These are phyloP conservation scores for Cryptosporidium sp. DNA, from an alignment of 169 alveolate species.

Conservation along the genomic window DNA sequence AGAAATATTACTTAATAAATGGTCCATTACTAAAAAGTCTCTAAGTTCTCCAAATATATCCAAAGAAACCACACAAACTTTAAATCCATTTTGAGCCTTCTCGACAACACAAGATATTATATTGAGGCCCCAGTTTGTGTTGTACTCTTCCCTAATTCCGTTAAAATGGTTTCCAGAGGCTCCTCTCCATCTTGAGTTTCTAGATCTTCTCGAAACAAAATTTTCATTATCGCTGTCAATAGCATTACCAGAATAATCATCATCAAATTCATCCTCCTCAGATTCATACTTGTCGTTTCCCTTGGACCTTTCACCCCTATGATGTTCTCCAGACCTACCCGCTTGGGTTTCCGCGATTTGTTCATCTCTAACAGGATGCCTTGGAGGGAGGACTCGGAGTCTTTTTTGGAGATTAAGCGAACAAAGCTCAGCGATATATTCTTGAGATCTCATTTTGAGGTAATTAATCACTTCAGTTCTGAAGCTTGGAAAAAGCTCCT, in stretches of 20 bases:
- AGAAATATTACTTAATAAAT: background rate
- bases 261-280: slow-evolving; percentile 11
- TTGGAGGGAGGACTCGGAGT: slow-evolving; percentile 46
- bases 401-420: slow-evolving; percentile 29
- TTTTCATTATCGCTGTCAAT: slow-evolving; percentile 7
- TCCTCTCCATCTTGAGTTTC: slow-evolving; percentile 5
- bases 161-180: background rate
- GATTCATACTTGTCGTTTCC: background rate
- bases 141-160: slow-evolving; percentile 4
- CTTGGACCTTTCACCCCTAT: background rate
- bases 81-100: slow-evolving; percentile 63
- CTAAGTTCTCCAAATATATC: slow-evolving; percentile 61
- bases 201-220: slow-evolving; percentile 1
- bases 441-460: slow-evolving; percentile 51
- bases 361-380: slow-evolving; percentile 12
- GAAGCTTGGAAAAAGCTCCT: slow-evolving; percentile 60
- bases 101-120: slow-evolving; percentile 63
- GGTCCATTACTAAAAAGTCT: slow-evolving; percentile 51
- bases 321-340: background rate
- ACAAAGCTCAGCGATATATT: slow-evolving; percentile 63
- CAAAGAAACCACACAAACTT: slow-evolving; percentile 42
- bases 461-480: slow-evolving; percentile 20
- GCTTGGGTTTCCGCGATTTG: background rate
- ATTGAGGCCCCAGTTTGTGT: slow-evolving; percentile 60
- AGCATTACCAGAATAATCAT: background rate